Evolutionary conservation across 2,329 filamentous ascomycete genomes (phyloP), one percentile per base, ranked within the genome.

Genomic region (Coniochaeta hoffmannii): DNA sequence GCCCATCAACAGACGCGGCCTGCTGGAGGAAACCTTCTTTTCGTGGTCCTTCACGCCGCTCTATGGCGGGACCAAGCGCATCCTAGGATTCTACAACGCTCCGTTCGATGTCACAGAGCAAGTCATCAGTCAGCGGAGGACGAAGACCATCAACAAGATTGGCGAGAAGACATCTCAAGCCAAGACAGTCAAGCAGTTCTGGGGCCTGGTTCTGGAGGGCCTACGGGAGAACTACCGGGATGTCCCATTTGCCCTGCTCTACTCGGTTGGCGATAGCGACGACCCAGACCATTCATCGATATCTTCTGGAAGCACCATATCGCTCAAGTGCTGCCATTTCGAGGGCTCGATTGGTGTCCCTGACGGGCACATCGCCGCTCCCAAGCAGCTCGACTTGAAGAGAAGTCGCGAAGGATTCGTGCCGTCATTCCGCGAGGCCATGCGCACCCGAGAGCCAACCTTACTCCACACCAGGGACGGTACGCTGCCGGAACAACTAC

Each of bases 401-500:
- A 56, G 69, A 2, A 69, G 67, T 12, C 61, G 63, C 0, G 64
- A 67, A 15, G 70, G 69, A 0, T 71, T 72, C 26, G 64, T 71
- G 0, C 69, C 70, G 0, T 66, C 68, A 0, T 71, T 72, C n/a
- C 59, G 70, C 10, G 68, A 71, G 50, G 69, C 70, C 7, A 71
- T 72, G 65, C 62, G 69, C 0, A 70, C 65, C 1, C 59, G 68
- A 12, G 69, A 71, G 34, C 68, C 70, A 0, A 69, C 66, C 0
- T 50, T 68, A 9, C 54, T 69, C 3, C 61, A 65, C 35, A 65
- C 64, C 4, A 54, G 64, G 11, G 65, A 71, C 55, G 74, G 74
- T 2, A 81, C 80, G 19, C 68, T 86, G 5, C 79, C 82, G 7
- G 62, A 71, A 17, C 67, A 71, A 22, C 68, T 85, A 57, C 71